A percentile compares a stretch with the other conserved stretches of the same genome.
Evolutionary conservation across 768 basidiomycete species (phyloP).

Genomic region (Podaxis mareebaensis): DNA sequence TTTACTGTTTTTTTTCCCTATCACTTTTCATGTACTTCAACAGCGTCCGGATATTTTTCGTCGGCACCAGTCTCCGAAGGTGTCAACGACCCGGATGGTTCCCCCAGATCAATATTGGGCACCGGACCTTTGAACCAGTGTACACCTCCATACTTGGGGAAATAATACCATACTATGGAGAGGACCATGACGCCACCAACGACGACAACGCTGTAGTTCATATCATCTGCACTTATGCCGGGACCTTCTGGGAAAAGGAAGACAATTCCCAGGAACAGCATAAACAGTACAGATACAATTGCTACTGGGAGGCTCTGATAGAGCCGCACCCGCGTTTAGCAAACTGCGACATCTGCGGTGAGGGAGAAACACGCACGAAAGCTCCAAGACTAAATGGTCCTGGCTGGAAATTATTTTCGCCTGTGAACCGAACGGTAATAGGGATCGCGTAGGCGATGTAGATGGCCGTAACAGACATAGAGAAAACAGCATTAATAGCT

Average conservation of each 20-base stretch:
- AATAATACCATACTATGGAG: slow-evolving; percentile 67
- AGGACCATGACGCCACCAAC: slow-evolving; percentile 60
- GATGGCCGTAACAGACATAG: slow-evolving; percentile 42
- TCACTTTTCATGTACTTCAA: neutral
- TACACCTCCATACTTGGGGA: slow-evolving; percentile 72
- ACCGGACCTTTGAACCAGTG: slow-evolving; percentile 76
- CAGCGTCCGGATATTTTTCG: neutral
- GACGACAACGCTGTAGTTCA: slow-evolving; percentile 80
- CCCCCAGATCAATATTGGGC: slow-evolving; percentile 31
- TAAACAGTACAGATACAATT: slow-evolving; percentile 57
- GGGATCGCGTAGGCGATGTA: slow-evolving; percentile 58
- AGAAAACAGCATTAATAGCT: slow-evolving; percentile 63
- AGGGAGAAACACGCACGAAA: slow-evolving; percentile 23
- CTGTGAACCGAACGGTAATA: slow-evolving; percentile 49
- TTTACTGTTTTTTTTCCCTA: neutral
- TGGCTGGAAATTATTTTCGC: slow-evolving; percentile 49
- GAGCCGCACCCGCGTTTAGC: neutral
- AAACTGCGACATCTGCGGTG: neutral
- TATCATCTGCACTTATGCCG: slow-evolving; percentile 41
- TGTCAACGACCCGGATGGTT: neutral
- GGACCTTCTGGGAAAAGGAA: slow-evolving; percentile 69
- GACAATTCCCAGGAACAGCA: slow-evolving; percentile 63
- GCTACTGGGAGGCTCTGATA: slow-evolving; percentile 61
- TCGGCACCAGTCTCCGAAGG: neutral
- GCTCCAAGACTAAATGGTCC: slow-evolving; percentile 57